phyloP scores from a whole-genome alignment of 2,329 filamentous ascomycete species.

The Fusarium cyanostomum region DNA sequence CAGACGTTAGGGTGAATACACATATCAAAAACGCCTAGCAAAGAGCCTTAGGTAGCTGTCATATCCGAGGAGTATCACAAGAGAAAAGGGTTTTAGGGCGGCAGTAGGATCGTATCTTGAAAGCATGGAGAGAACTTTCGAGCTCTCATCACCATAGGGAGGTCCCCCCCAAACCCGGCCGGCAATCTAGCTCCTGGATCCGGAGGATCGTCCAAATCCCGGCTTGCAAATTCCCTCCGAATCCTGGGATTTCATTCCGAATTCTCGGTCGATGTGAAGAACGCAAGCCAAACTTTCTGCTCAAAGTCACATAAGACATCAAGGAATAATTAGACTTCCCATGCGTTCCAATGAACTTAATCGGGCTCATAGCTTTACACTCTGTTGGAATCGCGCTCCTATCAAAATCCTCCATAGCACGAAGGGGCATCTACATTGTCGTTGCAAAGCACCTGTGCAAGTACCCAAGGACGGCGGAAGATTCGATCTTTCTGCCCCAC shows the following conservation, averaged over 20 bases:
- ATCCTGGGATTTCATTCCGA: neutral
- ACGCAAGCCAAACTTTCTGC: too few species aligned
- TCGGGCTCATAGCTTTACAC: too few species aligned
- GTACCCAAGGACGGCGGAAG: neutral
- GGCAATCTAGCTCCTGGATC: neutral
- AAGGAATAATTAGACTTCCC: too few species aligned
- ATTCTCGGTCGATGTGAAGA: neutral
- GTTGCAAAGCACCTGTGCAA: too few species aligned
- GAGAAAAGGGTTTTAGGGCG: neutral
- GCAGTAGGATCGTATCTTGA: neutral
- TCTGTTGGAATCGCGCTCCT: too few species aligned
- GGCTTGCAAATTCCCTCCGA: neutral
- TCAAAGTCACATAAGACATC: too few species aligned
- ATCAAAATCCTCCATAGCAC: neutral
- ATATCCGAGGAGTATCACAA: neutral
- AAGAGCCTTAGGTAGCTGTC: neutral
- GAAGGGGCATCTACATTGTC: neutral
- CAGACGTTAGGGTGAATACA: too few species aligned
- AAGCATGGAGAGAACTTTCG: too few species aligned
- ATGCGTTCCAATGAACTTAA: too few species aligned
- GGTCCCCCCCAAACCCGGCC: too few species aligned
- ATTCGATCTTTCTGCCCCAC: neutral
- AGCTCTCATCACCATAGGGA: too few species aligned
- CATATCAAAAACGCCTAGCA: too few species aligned
- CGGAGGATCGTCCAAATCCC: slow-evolving; percentile 1